A percentile compares a stretch with the other conserved stretches of the same genome.
Conservation (phyloP, 768 basidiomycete genomes). For the Agrocybe pediades region DNA sequence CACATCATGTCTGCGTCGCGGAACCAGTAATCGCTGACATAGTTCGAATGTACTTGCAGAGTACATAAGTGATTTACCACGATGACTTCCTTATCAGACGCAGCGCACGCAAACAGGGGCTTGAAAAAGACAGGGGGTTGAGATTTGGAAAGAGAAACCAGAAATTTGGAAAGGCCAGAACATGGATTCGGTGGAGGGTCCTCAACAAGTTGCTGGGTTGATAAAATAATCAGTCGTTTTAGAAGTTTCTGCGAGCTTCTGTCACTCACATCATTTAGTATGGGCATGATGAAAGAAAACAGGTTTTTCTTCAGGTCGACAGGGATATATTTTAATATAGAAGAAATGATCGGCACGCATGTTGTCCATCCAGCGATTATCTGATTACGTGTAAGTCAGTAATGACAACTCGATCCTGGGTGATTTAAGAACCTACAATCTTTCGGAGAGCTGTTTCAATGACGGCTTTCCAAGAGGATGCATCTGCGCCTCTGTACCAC, state of each 20-base stretch:
- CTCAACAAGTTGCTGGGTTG: slow-evolving; percentile 49
- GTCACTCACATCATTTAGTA: slow-evolving; percentile 50
- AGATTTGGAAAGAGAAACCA: slow-evolving; percentile 49
- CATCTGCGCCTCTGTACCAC: slow-evolving; percentile 21
- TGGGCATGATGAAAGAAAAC: slow-evolving; percentile 42
- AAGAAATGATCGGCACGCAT: slow-evolving; percentile 39
- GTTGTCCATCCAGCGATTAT: slow-evolving; percentile 42
- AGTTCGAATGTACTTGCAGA: slow-evolving; percentile 50
- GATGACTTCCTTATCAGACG: slow-evolving; percentile 60
- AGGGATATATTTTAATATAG: slow-evolving; percentile 45
- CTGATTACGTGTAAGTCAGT: slow-evolving; percentile 3
- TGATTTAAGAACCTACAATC: slow-evolving; percentile 24
- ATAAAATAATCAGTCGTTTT: not conserved
- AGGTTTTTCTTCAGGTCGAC: slow-evolving; percentile 47
- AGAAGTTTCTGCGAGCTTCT: not conserved
- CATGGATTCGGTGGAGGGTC: slow-evolving; percentile 54
- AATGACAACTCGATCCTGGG: not conserved
- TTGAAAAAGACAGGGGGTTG: slow-evolving; percentile 72
- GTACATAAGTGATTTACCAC: slow-evolving; percentile 61
- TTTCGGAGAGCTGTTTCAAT: slow-evolving; percentile 22
- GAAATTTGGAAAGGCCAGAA: slow-evolving; percentile 47
- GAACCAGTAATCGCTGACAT: slow-evolving; percentile 66
- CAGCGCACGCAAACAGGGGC: slow-evolving; percentile 69
- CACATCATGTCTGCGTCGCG: slow-evolving; percentile 75
- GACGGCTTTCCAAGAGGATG: slow-evolving; percentile 20